Evolutionary conservation across 129 eudicot species (phyloP).

Genomic region (Dittrichia graveolens): DNA sequence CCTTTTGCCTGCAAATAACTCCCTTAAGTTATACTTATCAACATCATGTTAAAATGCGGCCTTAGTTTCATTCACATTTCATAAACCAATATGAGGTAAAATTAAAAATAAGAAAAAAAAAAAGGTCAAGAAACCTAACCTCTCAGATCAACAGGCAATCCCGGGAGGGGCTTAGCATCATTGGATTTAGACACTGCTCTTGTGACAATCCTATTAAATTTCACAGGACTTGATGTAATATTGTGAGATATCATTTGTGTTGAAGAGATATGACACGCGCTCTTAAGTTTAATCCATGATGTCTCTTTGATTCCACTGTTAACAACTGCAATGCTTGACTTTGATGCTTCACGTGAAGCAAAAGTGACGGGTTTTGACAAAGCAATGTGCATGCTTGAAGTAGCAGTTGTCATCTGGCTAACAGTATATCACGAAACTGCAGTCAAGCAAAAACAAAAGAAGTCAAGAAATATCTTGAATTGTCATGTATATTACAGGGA

Average conservation of each 20-base stretch:
- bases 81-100: too few species aligned
- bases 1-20: conserved; percentile 66
- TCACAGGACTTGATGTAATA: conserved; percentile 30
- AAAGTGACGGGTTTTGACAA: conserved; percentile 44
- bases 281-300: conserved; percentile 56
- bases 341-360: conserved; percentile 43
- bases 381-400: conserved; percentile 53
- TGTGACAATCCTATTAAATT: conserved; percentile 41
- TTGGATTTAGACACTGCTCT: conserved; percentile 70
- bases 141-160: conserved; percentile 86
- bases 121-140: conserved; percentile 42
- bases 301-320: conserved; percentile 35
- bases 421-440: conserved; percentile 20
- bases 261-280: conserved; percentile 54
- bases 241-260: conserved; percentile 40
- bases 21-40: background rate
- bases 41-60: too few species aligned
- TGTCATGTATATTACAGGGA: background rate
- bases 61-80: too few species aligned
- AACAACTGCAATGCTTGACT: conserved; percentile 48
- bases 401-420: conserved; percentile 46
- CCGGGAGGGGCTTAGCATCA: conserved; percentile 60
- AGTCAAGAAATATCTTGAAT: background rate
- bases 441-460: conserved; percentile 7
- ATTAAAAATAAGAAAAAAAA: too few species aligned